Conservation (phyloP, 306 rosid species). For the Cucurbita maxima region DNA sequence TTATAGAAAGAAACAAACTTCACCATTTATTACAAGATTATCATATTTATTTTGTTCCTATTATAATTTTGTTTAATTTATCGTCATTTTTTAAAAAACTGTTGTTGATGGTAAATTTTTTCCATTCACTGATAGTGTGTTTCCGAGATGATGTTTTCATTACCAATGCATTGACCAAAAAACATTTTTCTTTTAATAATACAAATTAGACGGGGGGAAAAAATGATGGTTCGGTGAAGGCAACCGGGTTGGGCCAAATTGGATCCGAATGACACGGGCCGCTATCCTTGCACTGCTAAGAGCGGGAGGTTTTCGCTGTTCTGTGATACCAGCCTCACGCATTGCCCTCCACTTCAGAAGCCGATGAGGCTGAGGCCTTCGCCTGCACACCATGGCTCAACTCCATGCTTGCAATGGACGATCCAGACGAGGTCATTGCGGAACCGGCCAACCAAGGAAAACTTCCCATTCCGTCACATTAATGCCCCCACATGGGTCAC, state of each 20-base stretch:
- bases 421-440: fast-evolving
- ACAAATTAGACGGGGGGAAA: too few species aligned
- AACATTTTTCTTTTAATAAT: too few species aligned
- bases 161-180: too few species aligned
- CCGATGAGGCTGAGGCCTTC: not conserved
- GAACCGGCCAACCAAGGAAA: not conserved
- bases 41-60: too few species aligned
- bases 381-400: not conserved
- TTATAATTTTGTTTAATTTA: too few species aligned
- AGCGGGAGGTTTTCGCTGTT: constrained; percentile 16
- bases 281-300: constrained; percentile 14
- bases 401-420: not conserved
- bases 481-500: not conserved
- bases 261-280: not conserved
- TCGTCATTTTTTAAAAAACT: too few species aligned
- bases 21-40: too few species aligned
- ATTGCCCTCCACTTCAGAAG: not conserved
- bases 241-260: not conserved
- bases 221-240: not conserved
- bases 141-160: too few species aligned
- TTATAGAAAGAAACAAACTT: too few species aligned
- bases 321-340: constrained; percentile 27
- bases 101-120: too few species aligned
- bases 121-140: too few species aligned
- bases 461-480: not conserved